A percentile compares a stretch with the other conserved stretches of the same genome.
Conservation (phyloP, 2,329 filamentous ascomycete genomes). For the Mycosphaerella sp. region DNA sequence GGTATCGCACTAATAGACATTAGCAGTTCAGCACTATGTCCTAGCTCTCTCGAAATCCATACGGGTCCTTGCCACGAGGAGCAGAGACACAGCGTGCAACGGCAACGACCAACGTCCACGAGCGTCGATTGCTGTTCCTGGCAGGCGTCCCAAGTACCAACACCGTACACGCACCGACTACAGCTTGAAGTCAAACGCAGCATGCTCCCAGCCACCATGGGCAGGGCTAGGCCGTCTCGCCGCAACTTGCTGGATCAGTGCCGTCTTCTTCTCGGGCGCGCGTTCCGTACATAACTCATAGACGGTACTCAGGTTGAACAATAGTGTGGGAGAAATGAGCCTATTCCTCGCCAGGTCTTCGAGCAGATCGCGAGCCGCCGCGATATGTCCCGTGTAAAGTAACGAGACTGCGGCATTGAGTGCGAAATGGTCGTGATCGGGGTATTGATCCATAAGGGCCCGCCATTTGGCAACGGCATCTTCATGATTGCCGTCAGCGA, state of each 20-base stretch:
- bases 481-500: constrained; percentile 69
- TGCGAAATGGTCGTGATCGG: constrained; percentile 60
- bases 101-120: too few relatives aligned
- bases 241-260: constrained; percentile 47
- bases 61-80: too few relatives aligned
- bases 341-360: constrained; percentile 58
- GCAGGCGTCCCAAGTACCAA: neutral
- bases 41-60: too few relatives aligned
- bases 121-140: too few relatives aligned
- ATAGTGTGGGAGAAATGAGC: constrained; percentile 66
- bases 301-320: constrained; percentile 85
- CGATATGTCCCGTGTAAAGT: constrained; percentile 71
- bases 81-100: too few relatives aligned
- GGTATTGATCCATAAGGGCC: constrained; percentile 41
- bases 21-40: too few relatives aligned
- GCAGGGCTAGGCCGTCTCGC: constrained; percentile 16
- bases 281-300: constrained; percentile 87
- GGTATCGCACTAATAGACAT: too few relatives aligned
- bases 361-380: constrained; percentile 61
- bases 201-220: constrained; percentile 30
- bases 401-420: constrained; percentile 82
- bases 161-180: constrained; percentile 1
- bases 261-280: constrained; percentile 61
- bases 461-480: constrained; percentile 59
- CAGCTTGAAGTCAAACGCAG: constrained; percentile 31